Evolutionary conservation across 805 yeast genomes (phyloP).

Genomic region (Candida sithepensis): DNA sequence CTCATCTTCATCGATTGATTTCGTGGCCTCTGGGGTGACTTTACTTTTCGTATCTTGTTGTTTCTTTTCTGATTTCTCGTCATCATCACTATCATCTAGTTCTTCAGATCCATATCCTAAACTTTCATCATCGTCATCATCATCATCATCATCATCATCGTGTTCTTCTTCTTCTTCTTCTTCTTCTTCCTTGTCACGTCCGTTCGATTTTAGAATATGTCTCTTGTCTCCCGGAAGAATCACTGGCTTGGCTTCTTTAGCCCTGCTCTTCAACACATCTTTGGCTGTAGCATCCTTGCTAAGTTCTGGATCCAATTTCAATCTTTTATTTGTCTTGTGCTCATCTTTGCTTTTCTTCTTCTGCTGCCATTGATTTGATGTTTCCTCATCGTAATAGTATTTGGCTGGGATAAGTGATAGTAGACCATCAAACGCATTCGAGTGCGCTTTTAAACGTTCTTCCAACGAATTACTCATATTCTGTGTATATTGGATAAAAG

Average conservation of each 20-base stretch:
- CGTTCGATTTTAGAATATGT: conserved; percentile 17
- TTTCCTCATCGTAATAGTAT: conserved; percentile 87
- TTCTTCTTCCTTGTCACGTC: conserved; percentile 20
- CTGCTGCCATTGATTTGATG: conserved; percentile 86
- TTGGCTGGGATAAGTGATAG: conserved; percentile 91
- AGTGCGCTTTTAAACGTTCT: conserved; percentile 76
- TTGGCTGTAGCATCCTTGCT: conserved; percentile 49
- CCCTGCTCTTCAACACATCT: conserved; percentile 54
- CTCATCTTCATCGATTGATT: conserved; percentile 7
- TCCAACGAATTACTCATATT: conserved; percentile 36
- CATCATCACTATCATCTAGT: conserved; percentile 9
- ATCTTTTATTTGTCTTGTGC: conserved; percentile 53
- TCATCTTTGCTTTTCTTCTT: conserved; percentile 73
- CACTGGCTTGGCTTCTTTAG: conserved; percentile 50
- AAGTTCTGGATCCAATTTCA: conserved; percentile 71
- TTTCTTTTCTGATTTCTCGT: conserved; percentile 6
- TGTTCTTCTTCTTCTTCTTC: conserved; percentile 51
- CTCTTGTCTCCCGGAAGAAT: conserved; percentile 30
- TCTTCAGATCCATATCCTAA: conserved; percentile 11
- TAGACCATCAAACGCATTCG: conserved; percentile 83
- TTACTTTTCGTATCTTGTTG: conserved; percentile 3
- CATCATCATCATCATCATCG: neutral
- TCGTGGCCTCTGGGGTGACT: neutral
- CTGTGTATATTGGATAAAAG: too few species aligned
- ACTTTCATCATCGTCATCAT: conserved; percentile 17